A percentile compares a stretch with the other conserved stretches of the same genome.
These are phyloP conservation scores for Pseudogymnoascus sp. DNA, from an alignment of 2,329 filamentous ascomycete genomes.

Conservation along the genomic window DNA sequence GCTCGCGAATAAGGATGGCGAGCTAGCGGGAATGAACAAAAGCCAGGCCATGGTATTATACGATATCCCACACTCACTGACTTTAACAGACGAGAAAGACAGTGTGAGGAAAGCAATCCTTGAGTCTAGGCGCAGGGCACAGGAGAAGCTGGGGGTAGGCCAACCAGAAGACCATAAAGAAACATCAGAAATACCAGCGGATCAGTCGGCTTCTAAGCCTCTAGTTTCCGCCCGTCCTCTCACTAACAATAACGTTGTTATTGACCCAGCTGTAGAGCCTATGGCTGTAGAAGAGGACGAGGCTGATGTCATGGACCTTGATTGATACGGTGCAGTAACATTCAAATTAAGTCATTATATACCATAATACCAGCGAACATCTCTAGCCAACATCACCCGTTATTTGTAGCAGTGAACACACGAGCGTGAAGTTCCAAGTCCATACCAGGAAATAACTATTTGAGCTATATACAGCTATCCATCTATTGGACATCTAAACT, in stretches of 20 bases:
- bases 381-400: neutral
- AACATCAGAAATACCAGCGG: neutral
- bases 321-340: neutral
- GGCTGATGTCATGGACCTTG: constrained; percentile 3
- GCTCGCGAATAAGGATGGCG: constrained; percentile 48
- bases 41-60: constrained; percentile 71
- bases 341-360: constrained; percentile 2
- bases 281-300: neutral
- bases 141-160: constrained; percentile 40
- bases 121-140: constrained; percentile 62
- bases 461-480: constrained; percentile 24
- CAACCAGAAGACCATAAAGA: neutral
- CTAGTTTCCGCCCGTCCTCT: neutral
- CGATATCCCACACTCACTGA: constrained; percentile 66
- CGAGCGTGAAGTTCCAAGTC: neutral
- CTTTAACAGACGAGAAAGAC: constrained; percentile 65
- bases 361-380: neutral
- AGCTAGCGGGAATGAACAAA: constrained; percentile 44
- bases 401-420: neutral
- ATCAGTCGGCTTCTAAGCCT: neutral
- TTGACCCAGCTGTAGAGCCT: neutral
- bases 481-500: constrained; percentile 32
- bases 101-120: constrained; percentile 76
- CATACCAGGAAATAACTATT: neutral
- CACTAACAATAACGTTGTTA: neutral